Evolutionary conservation across 495 filamentous ascomycete species (phyloP).

Genomic region (Aspergillus hancockii): DNA sequence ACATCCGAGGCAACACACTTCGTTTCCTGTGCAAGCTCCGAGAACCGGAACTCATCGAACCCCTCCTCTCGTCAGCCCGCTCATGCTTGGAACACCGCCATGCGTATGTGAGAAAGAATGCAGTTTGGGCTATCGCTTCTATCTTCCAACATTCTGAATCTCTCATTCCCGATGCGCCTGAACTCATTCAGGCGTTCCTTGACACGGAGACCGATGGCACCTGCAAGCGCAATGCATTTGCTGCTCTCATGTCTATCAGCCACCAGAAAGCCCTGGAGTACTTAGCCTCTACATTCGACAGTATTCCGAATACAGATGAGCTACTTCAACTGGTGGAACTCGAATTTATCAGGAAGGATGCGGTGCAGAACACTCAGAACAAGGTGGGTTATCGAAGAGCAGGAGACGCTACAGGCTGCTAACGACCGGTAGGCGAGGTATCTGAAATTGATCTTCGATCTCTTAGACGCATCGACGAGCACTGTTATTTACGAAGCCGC

Average conservation of each 20-base stretch:
- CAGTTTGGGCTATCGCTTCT: constrained; percentile 89
- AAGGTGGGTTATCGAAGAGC: constrained; percentile 61
- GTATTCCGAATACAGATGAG: constrained; percentile 91
- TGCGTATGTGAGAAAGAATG: constrained; percentile 97
- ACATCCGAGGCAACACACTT: constrained; percentile 93
- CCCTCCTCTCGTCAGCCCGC: constrained; percentile 86
- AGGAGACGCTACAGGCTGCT: constrained; percentile 19
- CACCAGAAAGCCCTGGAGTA: constrained; percentile 92
- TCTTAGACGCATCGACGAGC: constrained; percentile 87
- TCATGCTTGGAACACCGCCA: constrained; percentile 93
- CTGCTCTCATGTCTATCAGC: constrained; percentile 84
- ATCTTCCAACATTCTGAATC: constrained; percentile 90
- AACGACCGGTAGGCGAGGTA: constrained; percentile 69
- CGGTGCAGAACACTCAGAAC: constrained; percentile 89
- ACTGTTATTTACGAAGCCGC: constrained; percentile 98
- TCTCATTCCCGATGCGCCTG: constrained; percentile 93
- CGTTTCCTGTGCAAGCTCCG: constrained; percentile 96
- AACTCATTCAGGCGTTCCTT: constrained; percentile 87
- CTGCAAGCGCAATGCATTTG: constrained; percentile 98
- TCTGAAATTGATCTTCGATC: constrained; percentile 91
- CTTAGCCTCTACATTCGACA: constrained; percentile 87
- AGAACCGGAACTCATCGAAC: constrained; percentile 94
- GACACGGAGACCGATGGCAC: constrained; percentile 90
- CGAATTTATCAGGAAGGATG: constrained; percentile 97
- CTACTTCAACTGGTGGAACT: constrained; percentile 89